Evolutionary conservation across 2,329 filamentous ascomycete species (phyloP).

Genomic region (Epichloe bromicola): DNA sequence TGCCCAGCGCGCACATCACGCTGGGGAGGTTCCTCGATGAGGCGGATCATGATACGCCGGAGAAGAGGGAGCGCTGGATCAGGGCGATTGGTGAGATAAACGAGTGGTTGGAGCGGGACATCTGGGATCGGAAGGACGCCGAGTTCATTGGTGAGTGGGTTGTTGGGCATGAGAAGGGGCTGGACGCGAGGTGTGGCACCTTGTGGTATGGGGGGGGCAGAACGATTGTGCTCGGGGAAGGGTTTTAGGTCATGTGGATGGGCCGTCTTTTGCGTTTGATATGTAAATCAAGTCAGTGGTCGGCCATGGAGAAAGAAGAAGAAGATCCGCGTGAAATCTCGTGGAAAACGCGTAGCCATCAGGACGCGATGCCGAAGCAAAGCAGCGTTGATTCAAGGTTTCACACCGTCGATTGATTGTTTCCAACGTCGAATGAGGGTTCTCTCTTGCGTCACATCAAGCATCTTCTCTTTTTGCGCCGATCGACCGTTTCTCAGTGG

Average conservation of each 20-base stretch:
- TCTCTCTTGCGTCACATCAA: no score
- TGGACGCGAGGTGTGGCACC: slow-evolving; percentile 61
- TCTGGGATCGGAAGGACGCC: slow-evolving; percentile 46
- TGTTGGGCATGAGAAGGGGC: slow-evolving; percentile 66
- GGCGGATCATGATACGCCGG: slow-evolving; percentile 46
- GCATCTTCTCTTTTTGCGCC: neutral
- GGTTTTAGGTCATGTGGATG: slow-evolving; percentile 31
- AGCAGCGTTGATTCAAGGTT: no score
- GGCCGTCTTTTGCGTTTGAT: neutral
- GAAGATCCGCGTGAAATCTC: no score
- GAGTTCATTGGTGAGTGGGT: slow-evolving; percentile 59
- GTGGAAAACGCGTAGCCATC: no score
- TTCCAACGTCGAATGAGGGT: neutral
- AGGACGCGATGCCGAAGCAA: no score
- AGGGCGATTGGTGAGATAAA: slow-evolving; percentile 65
- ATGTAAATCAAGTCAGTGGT: neutral
- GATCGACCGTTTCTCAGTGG: no score
- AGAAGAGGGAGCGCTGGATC: slow-evolving; percentile 52
- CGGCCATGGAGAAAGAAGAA: no score
- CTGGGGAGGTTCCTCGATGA: slow-evolving; percentile 66
- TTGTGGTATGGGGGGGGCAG: slow-evolving; percentile 84
- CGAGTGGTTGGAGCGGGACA: slow-evolving; percentile 53
- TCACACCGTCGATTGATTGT: no score
- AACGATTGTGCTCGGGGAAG: slow-evolving; percentile 50
- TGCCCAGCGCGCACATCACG: slow-evolving; percentile 82